Evolutionary conservation across 2,329 filamentous ascomycete species (phyloP).

Genomic region (Penicillium sp.): DNA sequence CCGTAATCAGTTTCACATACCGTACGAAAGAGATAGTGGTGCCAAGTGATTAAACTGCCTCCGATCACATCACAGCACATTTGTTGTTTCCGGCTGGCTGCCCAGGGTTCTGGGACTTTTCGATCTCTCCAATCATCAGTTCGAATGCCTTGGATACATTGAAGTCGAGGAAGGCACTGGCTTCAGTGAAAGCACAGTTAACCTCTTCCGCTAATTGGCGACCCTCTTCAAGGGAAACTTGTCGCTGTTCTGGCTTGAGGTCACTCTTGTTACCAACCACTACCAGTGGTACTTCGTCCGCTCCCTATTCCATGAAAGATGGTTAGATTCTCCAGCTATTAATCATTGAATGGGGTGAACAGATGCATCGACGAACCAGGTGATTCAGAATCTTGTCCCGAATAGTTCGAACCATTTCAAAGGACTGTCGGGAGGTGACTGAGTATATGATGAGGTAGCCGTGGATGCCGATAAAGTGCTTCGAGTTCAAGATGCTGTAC

Average conservation of each 20-base stretch:
- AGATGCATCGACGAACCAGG: slow-evolving; percentile 62
- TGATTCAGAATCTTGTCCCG: slow-evolving; percentile 97
- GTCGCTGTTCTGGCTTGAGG: slow-evolving; percentile 86
- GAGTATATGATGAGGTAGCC: slow-evolving; percentile 99
- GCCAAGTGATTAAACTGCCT: not conserved
- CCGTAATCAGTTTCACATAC: slow-evolving; percentile 13
- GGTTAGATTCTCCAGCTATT: no score
- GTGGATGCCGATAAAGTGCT: slow-evolving; percentile 99
- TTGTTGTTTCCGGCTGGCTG: slow-evolving; percentile 81
- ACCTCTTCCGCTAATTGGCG: slow-evolving; percentile 83
- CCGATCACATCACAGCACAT: slow-evolving; percentile 79
- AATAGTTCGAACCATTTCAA: slow-evolving; percentile 97
- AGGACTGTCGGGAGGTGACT: slow-evolving; percentile 90
- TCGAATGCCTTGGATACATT: slow-evolving; percentile 94
- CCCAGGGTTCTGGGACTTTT: slow-evolving; percentile 88
- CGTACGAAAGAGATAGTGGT: slow-evolving; percentile 9
- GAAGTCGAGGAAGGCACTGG: slow-evolving; percentile 90
- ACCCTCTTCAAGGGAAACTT: slow-evolving; percentile 84
- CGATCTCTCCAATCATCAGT: slow-evolving; percentile 90
- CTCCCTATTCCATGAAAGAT: slow-evolving; percentile 66
- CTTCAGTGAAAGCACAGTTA: slow-evolving; percentile 92
- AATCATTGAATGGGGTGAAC: not conserved
- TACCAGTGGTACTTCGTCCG: slow-evolving; percentile 88
- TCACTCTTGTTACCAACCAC: slow-evolving; percentile 98
- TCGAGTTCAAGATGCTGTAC: slow-evolving; percentile 97